phyloP scores from a whole-genome alignment of 495 filamentous ascomycete species.

The Podospora comata region DNA sequence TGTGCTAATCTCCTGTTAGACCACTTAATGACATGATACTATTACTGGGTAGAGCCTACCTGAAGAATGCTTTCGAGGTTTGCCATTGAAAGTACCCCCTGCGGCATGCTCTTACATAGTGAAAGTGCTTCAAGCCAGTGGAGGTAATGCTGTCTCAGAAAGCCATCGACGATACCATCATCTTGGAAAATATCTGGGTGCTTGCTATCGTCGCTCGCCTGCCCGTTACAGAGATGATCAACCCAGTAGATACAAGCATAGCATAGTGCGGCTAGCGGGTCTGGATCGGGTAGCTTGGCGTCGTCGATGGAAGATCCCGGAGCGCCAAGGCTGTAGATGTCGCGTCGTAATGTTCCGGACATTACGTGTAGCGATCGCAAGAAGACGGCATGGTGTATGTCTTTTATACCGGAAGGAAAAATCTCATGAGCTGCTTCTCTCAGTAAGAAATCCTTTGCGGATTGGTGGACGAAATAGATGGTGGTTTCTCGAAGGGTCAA shows the following conservation, averaged over 20 bases:
- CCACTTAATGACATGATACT: no score
- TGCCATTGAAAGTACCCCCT: no score
- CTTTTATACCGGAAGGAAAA: no score
- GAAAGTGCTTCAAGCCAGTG: constrained; percentile 25
- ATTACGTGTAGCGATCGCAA: constrained; percentile 30
- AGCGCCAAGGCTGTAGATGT: neutral
- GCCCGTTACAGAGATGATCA: neutral
- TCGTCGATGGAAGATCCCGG: neutral
- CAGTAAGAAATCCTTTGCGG: constrained; percentile 39
- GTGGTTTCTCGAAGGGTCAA: constrained; percentile 28
- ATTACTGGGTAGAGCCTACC: no score
- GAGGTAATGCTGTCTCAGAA: constrained; percentile 45
- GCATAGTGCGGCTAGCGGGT: neutral
- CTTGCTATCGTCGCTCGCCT: no score
- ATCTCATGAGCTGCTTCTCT: neutral
- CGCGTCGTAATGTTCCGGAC: constrained; percentile 6
- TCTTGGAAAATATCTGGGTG: constrained; percentile 8
- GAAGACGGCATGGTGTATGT: constrained; percentile 21
- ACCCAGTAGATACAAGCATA: neutral
- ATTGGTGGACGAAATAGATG: constrained; percentile 41
- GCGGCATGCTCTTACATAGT: no score
- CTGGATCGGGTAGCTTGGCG: neutral
- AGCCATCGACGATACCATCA: constrained; percentile 29
- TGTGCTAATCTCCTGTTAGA: no score
- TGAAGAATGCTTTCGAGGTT: no score